Evolutionary conservation across 2,329 filamentous ascomycete genomes (phyloP).

Genomic region (Venturia asperata): DNA sequence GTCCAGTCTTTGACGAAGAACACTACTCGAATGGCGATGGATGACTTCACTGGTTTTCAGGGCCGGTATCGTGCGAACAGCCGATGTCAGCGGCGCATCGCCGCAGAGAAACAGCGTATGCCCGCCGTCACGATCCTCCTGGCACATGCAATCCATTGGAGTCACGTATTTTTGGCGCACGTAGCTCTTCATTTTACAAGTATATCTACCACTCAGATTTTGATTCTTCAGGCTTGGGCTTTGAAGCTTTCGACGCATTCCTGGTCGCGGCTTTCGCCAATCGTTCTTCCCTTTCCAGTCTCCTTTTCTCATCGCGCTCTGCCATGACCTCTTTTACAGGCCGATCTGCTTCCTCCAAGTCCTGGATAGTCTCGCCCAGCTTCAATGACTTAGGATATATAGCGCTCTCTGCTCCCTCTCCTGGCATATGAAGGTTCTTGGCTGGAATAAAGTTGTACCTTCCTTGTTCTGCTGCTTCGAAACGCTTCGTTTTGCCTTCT

Average conservation of each 20-base stretch:
- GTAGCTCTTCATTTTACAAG: neutral
- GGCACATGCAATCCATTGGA: too few relatives aligned
- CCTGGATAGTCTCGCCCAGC: constrained; percentile 28
- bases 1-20: too few relatives aligned
- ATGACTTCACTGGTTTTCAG: neutral
- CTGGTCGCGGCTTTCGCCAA: neutral
- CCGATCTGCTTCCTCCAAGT: constrained; percentile 30
- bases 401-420: constrained; percentile 7
- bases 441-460: constrained; percentile 50
- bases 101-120: too few relatives aligned
- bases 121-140: too few relatives aligned
- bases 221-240: neutral
- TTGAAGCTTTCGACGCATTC: neutral
- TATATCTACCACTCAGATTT: neutral
- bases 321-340: constrained; percentile 25
- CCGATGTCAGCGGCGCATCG: too few relatives aligned
- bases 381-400: constrained; percentile 9
- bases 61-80: too few relatives aligned
- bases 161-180: neutral
- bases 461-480: constrained; percentile 55
- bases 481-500: constrained; percentile 61
- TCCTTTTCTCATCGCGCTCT: neutral
- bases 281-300: neutral
- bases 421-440: constrained; percentile 22
- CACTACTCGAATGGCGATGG: too few relatives aligned